These are phyloP conservation scores for Boechera stricta DNA, from an alignment of 345 rosid species.

Conservation along the genomic window DNA sequence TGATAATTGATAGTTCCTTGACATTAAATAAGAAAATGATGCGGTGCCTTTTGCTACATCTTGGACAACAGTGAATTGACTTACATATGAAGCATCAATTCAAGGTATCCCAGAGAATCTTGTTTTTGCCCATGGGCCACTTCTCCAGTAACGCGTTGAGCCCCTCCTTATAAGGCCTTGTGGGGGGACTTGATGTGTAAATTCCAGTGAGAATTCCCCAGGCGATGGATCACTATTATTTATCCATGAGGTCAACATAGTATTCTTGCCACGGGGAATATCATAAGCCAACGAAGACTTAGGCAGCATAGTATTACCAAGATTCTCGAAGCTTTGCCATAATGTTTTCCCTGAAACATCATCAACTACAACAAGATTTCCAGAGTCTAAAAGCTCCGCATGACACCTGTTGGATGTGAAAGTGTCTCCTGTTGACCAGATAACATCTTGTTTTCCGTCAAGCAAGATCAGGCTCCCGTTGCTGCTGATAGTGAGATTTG, in stretches of 20 bases:
- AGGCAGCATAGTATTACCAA: constrained; percentile 21
- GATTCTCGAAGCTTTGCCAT: constrained; percentile 36
- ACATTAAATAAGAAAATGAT: too few species aligned
- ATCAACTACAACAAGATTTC: constrained; percentile 32
- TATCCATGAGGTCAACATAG: constrained; percentile 23
- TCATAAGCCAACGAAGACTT: not conserved
- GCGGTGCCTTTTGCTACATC: too few species aligned
- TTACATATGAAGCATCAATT: not conserved
- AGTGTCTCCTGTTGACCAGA: constrained; percentile 33
- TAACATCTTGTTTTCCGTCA: constrained; percentile 1
- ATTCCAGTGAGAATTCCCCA: constrained; percentile 13
- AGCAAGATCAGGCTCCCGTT: constrained; percentile 30
- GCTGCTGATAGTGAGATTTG: constrained; percentile 25
- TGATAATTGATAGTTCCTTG: too few species aligned
- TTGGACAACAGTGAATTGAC: too few species aligned
- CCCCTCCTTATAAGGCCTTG: not conserved
- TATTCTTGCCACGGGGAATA: not conserved
- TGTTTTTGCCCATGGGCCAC: constrained; percentile 34
- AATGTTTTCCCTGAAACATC: not conserved
- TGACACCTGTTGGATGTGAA: constrained; percentile 5
- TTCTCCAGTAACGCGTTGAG: constrained; percentile 6
- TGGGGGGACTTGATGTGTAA: constrained; percentile 27
- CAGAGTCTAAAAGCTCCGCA: constrained; percentile 28
- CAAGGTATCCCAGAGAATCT: constrained; percentile 13
- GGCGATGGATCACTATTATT: constrained; percentile 32